Percentiles rank a stretch among this genome's conserved stretches.
These are phyloP conservation scores for Gossypium schwendimanii DNA, from an alignment of 441 rosid genomes.

Conservation along the genomic window DNA sequence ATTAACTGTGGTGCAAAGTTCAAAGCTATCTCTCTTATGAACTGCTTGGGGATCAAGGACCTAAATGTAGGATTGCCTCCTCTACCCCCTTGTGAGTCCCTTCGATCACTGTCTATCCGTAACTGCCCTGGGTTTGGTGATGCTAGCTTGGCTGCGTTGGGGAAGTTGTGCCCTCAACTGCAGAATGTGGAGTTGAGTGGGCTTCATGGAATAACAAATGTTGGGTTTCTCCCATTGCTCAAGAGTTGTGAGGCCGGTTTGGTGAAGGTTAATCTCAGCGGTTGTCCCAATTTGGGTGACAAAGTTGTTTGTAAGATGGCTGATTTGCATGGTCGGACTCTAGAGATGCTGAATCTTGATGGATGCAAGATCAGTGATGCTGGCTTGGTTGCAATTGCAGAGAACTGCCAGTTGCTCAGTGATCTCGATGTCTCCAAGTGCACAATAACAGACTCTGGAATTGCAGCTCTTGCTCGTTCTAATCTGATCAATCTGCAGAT, in stretches of 20 bases:
- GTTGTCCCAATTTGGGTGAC: constrained; percentile 61
- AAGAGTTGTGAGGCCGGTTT: constrained; percentile 47
- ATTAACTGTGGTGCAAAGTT: constrained; percentile 58
- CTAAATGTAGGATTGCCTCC: constrained; percentile 28
- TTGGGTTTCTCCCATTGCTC: constrained; percentile 55
- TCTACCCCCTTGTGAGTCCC: constrained; percentile 37
- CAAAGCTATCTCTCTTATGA: constrained; percentile 57
- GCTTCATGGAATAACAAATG: constrained; percentile 66
- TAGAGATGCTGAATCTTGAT: constrained; percentile 60
- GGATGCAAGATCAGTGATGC: constrained; percentile 67
- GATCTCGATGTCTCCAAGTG: constrained; percentile 81
- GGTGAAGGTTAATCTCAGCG: constrained; percentile 66
- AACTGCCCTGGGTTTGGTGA: constrained; percentile 92
- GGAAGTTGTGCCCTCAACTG: constrained; percentile 63
- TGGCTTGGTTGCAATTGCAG: constrained; percentile 58
- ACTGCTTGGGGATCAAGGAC: constrained; percentile 74
- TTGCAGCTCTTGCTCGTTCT: constrained; percentile 50
- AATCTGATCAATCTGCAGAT: constrained; percentile 48
- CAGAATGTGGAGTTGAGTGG: constrained; percentile 58
- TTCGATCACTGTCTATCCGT: constrained; percentile 49
- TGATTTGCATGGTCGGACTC: constrained; percentile 59
- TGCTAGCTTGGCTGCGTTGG: constrained; percentile 50
- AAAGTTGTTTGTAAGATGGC: constrained; percentile 45
- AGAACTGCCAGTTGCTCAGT: constrained; percentile 57
- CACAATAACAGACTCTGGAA: constrained; percentile 56